These are phyloP conservation scores for Hirsutella thompsonii DNA, from an alignment of 2,329 filamentous ascomycete species.

Conservation along the genomic window DNA sequence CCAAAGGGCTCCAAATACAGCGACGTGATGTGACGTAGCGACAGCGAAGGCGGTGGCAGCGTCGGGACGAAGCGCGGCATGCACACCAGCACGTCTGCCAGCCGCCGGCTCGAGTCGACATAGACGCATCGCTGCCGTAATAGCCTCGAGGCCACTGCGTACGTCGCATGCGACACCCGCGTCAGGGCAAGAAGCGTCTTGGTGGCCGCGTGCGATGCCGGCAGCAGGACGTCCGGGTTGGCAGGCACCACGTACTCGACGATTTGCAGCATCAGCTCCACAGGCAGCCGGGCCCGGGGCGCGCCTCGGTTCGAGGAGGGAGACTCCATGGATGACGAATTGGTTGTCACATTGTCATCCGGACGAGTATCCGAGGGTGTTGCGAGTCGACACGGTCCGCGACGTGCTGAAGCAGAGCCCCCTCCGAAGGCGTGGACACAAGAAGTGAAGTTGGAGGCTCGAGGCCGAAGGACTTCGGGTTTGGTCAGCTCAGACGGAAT, in stretches of 20 bases:
- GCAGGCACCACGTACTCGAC: conserved; percentile 21
- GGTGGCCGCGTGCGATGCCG: conserved; percentile 24
- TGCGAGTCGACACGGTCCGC: background rate
- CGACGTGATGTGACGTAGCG: conserved; percentile 21
- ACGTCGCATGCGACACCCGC: conserved; percentile 27
- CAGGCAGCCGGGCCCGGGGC: conserved; percentile 13
- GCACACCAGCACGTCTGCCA: conserved; percentile 19
- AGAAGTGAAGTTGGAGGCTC: too few species aligned
- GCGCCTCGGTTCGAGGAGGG: background rate
- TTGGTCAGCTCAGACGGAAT: too few species aligned
- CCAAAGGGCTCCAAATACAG: conserved; percentile 28
- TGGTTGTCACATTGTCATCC: conserved; percentile 2
- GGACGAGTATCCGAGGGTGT: background rate
- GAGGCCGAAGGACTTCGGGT: too few species aligned
- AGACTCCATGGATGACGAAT: conserved; percentile 5
- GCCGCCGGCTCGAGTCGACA: conserved; percentile 24
- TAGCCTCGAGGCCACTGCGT: conserved; percentile 24
- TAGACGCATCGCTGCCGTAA: conserved; percentile 32
- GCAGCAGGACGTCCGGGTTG: conserved; percentile 17
- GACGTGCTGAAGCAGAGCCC: background rate
- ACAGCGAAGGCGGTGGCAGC: conserved; percentile 14
- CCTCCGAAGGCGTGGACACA: background rate
- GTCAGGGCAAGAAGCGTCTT: conserved; percentile 31
- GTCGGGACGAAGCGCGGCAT: conserved; percentile 18
- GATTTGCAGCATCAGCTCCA: conserved; percentile 21